A percentile compares a stretch with the other conserved stretches of the same genome.
phyloP scores from a whole-genome alignment of 176 grass and related monocot species.

The Rhynchospora pubera region DNA sequence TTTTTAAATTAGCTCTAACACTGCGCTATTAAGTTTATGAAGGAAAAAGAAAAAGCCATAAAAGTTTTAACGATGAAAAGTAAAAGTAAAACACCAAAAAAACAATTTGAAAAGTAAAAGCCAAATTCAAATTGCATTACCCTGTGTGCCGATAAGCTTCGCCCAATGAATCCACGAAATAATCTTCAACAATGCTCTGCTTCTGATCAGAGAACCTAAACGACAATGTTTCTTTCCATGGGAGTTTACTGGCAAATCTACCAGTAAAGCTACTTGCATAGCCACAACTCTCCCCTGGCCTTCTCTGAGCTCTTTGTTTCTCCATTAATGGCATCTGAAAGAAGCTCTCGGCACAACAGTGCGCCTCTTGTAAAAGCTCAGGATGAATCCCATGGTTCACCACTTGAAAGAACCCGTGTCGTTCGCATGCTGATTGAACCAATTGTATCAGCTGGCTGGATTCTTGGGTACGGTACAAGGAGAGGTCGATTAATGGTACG shows the following conservation, averaged over 20 bases:
- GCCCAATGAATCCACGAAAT: constrained; percentile 52
- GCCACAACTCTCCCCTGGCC: constrained; percentile 58
- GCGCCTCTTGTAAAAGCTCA: constrained; percentile 41
- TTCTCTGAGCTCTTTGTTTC: constrained; percentile 77
- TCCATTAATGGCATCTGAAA: constrained; percentile 57
- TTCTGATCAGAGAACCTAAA: constrained; percentile 34
- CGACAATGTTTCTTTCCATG: constrained; percentile 97
- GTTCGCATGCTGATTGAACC: constrained; percentile 45
- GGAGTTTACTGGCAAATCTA: constrained; percentile 68
- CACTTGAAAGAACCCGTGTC: constrained; percentile 91
- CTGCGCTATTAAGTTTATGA: background rate
- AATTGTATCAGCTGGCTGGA: constrained; percentile 14
- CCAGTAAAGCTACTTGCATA: constrained; percentile 97
- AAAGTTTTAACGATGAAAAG: background rate
- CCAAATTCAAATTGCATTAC: constrained; percentile 21
- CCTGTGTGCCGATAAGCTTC: constrained; percentile 37
- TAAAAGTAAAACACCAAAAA: background rate
- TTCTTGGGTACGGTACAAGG: constrained; percentile 34
- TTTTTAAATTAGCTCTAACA: background rate
- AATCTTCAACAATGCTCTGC: constrained; percentile 31
- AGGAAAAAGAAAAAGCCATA: background rate
- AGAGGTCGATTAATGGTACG: constrained; percentile 76
- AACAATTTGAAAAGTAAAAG: background rate
- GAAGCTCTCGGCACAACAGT: constrained; percentile 69
- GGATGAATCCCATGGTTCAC: constrained; percentile 73